Percentiles rank a stretch among this genome's conserved stretches.
These are phyloP conservation scores for Calocera cornea DNA, from an alignment of 768 basidiomycete genomes.

Conservation along the genomic window DNA sequence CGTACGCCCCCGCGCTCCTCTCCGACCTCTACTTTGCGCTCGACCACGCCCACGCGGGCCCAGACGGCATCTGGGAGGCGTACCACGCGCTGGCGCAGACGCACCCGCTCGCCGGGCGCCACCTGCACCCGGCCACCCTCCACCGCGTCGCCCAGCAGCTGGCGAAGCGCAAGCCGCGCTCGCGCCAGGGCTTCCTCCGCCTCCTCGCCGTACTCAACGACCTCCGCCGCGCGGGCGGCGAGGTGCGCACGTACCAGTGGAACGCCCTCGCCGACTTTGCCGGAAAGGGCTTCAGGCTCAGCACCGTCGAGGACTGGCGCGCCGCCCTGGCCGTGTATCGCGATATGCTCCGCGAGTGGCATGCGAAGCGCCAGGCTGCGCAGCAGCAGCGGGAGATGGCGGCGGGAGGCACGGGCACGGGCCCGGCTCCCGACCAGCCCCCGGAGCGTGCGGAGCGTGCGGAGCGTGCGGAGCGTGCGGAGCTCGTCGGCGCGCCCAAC, in stretches of 20 bases:
- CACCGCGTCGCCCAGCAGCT: constrained; percentile 51
- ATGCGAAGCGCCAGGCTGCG: not conserved
- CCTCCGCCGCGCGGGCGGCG: constrained; percentile 42
- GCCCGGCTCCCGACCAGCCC: constrained; percentile 11
- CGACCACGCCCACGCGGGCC: not conserved
- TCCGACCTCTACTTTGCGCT: not conserved
- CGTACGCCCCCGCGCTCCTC: not conserved
- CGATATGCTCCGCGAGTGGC: constrained; percentile 36
- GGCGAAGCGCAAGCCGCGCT: constrained; percentile 39
- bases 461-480: not conserved
- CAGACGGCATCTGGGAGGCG: not conserved
- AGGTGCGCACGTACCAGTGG: constrained; percentile 54
- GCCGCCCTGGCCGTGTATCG: constrained; percentile 45
- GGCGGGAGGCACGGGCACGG: constrained; percentile 30
- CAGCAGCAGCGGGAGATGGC: not conserved
- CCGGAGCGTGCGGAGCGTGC: not conserved
- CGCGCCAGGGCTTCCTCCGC: constrained; percentile 46
- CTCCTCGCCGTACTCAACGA: constrained; percentile 53
- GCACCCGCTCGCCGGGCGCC: not conserved
- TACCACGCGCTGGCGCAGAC: not conserved
- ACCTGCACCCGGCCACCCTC: constrained; percentile 23
- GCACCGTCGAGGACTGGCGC: constrained; percentile 42
- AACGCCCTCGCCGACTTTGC: constrained; percentile 57
- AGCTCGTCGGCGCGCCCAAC: constrained; percentile 33
- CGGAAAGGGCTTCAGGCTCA: constrained; percentile 51